Base-by-base conservation (phyloP, 1,284 basidiomycete species). In the Inonotus obliquus region DNA sequence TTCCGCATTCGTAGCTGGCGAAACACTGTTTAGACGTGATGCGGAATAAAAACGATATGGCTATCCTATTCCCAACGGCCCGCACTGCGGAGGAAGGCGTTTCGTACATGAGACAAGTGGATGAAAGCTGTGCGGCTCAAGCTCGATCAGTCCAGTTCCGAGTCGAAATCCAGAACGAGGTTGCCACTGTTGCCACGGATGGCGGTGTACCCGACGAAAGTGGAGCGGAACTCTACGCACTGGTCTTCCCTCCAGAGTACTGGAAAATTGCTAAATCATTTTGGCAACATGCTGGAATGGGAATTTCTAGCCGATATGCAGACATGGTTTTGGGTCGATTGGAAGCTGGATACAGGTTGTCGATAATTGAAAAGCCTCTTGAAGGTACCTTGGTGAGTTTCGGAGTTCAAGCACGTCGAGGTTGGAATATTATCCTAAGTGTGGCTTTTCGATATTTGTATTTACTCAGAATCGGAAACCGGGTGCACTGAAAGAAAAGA, bases 261-360 rank as follows among this genome's bases (percentile, higher is more conserved):
- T 90, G 84, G 67, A 71, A 82, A 0, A 71, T 90, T 4, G 94
- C 92, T 13, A 98, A 94, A 73, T 83, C 93, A 71, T 98, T 96
- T 73, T 97, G 96, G 95, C 96, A 98, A 70, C 95, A 98, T 71
- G 88, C 91, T 0, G 96, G 96, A 0, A 79, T 91, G 65, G 95
- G 95, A 0, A 89, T 99, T 55, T 93, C 91, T 1, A 95, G 92
- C 65, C 86, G 96, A 21, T 76, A 91, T 41, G 95, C 96, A 1
- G 94, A 96, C 61, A 79, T 86, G 57, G 94, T 90, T 67, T 79
- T 98, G 29, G 77, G 82, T 21, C 77, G 11, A 14, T n/a, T 63
- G 44, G 38, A n/a, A n/a, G 27, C 10, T 13, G 44, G 23, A 10
- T 17, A 10, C 10, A 55, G 27, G 13, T 27, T 60, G 17, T 21